Conservation (phyloP, 371 early-diverging fungal species). For the Blakeslea trispora region DNA sequence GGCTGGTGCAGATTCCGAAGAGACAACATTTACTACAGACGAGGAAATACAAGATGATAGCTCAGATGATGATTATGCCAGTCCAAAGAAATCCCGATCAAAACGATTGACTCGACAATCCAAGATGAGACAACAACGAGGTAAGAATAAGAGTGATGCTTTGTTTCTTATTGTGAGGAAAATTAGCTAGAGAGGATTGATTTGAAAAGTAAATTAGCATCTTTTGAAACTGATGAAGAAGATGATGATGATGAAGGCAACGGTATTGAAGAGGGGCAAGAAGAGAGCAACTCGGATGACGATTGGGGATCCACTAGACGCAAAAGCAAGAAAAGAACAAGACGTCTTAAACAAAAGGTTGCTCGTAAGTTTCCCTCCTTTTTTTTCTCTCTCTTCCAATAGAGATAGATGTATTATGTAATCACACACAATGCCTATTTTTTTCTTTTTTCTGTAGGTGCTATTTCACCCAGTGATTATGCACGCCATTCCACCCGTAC, state of each 20-base stretch:
- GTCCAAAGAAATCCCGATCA: background rate
- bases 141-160: too few relatives aligned
- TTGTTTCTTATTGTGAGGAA: too few relatives aligned
- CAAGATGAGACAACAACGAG: slow-evolving; percentile 1
- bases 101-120: background rate
- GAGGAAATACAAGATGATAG: slow-evolving; percentile 16
- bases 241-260: too few relatives aligned
- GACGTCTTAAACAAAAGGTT: slow-evolving; percentile 5
- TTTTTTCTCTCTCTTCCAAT: too few relatives aligned
- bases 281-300: slow-evolving; percentile 11
- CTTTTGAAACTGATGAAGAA: slow-evolving; percentile 4
- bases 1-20: slow-evolving; percentile 20
- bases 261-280: background rate
- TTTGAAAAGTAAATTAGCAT: too few relatives aligned
- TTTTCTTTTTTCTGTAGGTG: slow-evolving; percentile 6
- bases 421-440: slow-evolving; percentile 1
- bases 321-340: slow-evolving; percentile 7
- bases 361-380: background rate
- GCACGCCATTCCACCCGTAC: slow-evolving; percentile 53
- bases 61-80: slow-evolving; percentile 8
- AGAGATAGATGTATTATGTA: slow-evolving; percentile 5
- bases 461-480: slow-evolving; percentile 35
- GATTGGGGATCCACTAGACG: slow-evolving; percentile 16
- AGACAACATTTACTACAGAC: slow-evolving; percentile 24
- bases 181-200: too few relatives aligned